A percentile compares a stretch with the other conserved stretches of the same genome.
phyloP scores from a whole-genome alignment of 139 green algal species.

The Chlorella sp. region DNA sequence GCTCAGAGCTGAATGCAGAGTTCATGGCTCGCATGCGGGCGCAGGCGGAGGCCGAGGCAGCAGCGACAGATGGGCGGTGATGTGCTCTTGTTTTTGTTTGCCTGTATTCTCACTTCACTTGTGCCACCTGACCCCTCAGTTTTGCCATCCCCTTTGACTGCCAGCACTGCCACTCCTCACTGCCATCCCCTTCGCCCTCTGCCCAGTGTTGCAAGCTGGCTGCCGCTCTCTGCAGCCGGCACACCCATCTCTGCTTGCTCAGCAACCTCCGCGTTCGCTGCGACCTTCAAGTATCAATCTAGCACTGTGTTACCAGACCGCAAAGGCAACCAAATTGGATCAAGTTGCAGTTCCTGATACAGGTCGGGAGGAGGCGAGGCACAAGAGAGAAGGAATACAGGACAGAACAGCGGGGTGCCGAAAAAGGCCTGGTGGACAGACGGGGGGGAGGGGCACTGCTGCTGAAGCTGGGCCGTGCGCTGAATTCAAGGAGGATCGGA shows the following conservation, averaged over 20 bases:
- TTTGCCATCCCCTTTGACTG: background rate
- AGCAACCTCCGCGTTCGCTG: too few relatives aligned
- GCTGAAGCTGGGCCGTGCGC: too few relatives aligned
- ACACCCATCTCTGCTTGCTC: background rate
- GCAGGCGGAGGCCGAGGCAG: background rate
- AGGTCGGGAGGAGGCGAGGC: background rate
- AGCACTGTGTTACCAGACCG: too few relatives aligned
- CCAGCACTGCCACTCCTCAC: background rate
- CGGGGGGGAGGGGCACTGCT: too few relatives aligned
- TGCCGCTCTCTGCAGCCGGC: background rate
- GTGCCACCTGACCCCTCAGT: background rate
- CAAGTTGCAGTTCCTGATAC: too few relatives aligned
- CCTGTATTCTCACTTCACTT: background rate
- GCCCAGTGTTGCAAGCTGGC: background rate
- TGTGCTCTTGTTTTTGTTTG: background rate
- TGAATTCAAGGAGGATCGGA: too few relatives aligned
- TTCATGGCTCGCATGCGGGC: constrained; percentile 88
- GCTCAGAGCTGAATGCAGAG: constrained; percentile 76
- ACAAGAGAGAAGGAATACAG: constrained; percentile 17
- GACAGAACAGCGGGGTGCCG: background rate
- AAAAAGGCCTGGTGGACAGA: too few relatives aligned
- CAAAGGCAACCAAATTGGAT: too few relatives aligned
- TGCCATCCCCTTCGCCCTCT: background rate
- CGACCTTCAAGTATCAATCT: too few relatives aligned
- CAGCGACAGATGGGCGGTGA: background rate